Evolutionary conservation across 179 eudicot genomes (phyloP), one percentile per base, ranked within the genome.

Genomic region (Patellifolia procumbens): DNA sequence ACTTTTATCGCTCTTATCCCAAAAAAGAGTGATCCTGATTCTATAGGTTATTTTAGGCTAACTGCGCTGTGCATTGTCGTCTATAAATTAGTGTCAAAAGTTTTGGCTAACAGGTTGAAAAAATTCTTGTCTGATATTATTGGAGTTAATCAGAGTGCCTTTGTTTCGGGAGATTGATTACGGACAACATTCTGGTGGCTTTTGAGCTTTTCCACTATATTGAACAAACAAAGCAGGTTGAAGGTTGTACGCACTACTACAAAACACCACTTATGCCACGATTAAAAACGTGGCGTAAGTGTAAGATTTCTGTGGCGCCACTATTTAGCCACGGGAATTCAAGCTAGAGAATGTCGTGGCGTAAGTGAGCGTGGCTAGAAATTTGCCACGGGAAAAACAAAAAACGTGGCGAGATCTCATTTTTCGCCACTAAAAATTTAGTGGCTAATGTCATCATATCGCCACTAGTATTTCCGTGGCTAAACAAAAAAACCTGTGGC

Each of bases 161-260:
- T 68, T 12, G 17, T 16, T 4, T 35, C 55, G n/a, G 53, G 2
- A 17, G 64, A 0, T 19, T 72, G 5, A 72, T 72, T 1, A 53
- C 46, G 5, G 64, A 72, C 12, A 72, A 72, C 56, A 11, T 34
- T 3, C 10, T 72, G 2, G 24, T 52, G 0, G 64, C 49, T 7
- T 72, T 72, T 11, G 65, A 72, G 6, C 1, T 29, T 0, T 72
- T 72, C 22, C 75, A 72, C 34, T 35, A 51, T 53, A 16, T 72
- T 19, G 32, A 53, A 17, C 16, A 37, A 0, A 0, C 11, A 5
- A 65, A 65, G 20, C 2, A n/a, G 16, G 26, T 0, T 7, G 46
- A 65, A 10, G 28, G 48, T 2, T 15, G 35, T 65, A 65, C 37
- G 70, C n/a, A n/a, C n/a, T n/a, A n/a, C n/a, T n/a, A n/a, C n/a